A percentile compares a stretch with the other conserved stretches of the same genome.
Conservation (phyloP, 176 grass and related monocot species). For the Neostapfia colusana region DNA sequence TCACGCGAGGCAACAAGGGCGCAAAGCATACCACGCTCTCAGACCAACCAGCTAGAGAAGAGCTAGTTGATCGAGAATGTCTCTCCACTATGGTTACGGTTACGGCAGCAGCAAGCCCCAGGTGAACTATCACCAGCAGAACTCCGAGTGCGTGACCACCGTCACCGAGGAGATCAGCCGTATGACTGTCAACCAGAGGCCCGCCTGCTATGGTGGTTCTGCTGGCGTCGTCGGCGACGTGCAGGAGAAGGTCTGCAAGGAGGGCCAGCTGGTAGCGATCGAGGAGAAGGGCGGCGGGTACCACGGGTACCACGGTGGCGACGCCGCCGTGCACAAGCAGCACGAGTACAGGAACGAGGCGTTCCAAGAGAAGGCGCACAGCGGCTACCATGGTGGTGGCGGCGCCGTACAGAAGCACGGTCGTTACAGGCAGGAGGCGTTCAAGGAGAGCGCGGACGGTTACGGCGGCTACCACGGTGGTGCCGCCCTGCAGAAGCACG, state of each 20-base stretch:
- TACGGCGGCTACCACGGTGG: neutral
- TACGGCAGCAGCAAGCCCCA: conserved; percentile 31
- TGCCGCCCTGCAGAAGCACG: neutral
- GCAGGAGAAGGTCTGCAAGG: neutral
- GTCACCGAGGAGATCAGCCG: conserved; percentile 38
- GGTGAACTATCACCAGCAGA: conserved; percentile 37
- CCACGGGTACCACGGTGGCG: neutral
- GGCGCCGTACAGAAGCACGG: neutral
- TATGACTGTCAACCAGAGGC: conserved; percentile 38
- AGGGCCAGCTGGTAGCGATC: conserved; percentile 22
- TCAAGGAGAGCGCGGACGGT: neutral
- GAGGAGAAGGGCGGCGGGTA: neutral
- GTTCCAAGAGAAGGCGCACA: neutral
- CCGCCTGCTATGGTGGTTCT: neutral
- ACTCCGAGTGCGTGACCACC: conserved; percentile 36
- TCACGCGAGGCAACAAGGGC: too few species aligned
- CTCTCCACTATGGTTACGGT: neutral
- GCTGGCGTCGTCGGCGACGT: neutral
- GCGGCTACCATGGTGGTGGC: neutral
- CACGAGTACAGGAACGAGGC: conserved; percentile 17
- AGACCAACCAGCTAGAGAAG: too few species aligned
- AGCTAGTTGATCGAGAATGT: too few species aligned
- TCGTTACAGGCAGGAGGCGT: neutral
- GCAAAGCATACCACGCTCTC: too few species aligned
- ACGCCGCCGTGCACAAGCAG: neutral